Percentiles rank a stretch among this genome's conserved stretches.
Evolutionary conservation across 1,139 yeast genomes (phyloP).

Genomic region (Scheffersomyces segobiensis): DNA sequence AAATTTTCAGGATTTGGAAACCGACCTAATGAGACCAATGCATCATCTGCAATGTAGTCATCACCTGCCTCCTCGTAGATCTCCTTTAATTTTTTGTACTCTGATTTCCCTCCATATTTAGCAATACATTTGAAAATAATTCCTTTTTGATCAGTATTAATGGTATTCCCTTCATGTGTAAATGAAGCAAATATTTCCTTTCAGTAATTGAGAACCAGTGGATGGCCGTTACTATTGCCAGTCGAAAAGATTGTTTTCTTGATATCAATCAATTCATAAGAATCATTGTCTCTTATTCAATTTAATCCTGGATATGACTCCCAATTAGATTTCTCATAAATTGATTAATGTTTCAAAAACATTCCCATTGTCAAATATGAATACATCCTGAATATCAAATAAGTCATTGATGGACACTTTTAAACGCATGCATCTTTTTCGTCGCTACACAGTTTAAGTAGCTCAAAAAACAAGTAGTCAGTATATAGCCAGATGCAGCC

Average conservation of each 20-base stretch:
- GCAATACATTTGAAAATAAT: slow-evolving; percentile 14
- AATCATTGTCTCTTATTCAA: slow-evolving; percentile 12
- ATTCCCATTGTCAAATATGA: slow-evolving; percentile 12
- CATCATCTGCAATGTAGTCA: slow-evolving; percentile 17
- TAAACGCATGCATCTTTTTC: slow-evolving; percentile 18
- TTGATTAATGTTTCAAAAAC: slow-evolving; percentile 9
- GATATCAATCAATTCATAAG: slow-evolving; percentile 16
- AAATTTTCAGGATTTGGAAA: slow-evolving; percentile 11
- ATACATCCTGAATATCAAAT: slow-evolving; percentile 11
- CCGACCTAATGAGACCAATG: slow-evolving; percentile 16
- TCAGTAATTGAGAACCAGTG: slow-evolving; percentile 11
- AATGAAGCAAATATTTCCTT: slow-evolving; percentile 11
- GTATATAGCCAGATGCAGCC: slow-evolving; percentile 15
- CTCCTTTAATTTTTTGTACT: slow-evolving; percentile 13
- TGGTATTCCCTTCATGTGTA: slow-evolving; percentile 13
- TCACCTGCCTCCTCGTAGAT: slow-evolving; percentile 12
- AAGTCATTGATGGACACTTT: slow-evolving; percentile 14
- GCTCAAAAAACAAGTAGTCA: slow-evolving; percentile 15
- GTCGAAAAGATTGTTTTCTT: slow-evolving; percentile 14
- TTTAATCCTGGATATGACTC: neutral
- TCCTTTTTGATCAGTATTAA: slow-evolving; percentile 15
- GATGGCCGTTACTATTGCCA: slow-evolving; percentile 10
- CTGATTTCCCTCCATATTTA: slow-evolving; percentile 9
- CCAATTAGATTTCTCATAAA: slow-evolving; percentile 13
- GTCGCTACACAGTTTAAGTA: slow-evolving; percentile 15